Conservation (phyloP, 2,329 filamentous ascomycete species). For the Arthroderma sp. region DNA sequence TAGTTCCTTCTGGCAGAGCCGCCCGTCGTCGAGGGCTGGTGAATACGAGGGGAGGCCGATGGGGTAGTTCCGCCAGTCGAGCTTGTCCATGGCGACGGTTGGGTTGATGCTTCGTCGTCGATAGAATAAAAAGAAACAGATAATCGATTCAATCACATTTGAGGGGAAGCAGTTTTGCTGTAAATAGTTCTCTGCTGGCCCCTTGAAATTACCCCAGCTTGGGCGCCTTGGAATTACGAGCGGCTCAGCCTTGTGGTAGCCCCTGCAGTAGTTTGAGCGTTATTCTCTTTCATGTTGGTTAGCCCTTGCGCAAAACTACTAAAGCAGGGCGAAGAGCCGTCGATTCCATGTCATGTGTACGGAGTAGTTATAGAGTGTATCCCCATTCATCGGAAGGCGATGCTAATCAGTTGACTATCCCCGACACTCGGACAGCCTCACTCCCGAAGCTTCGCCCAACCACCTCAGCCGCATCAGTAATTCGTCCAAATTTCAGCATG, state of each 20-base stretch:
- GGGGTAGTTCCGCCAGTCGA: constrained; percentile 10
- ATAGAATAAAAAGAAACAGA: not conserved
- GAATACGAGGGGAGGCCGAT: constrained; percentile 10
- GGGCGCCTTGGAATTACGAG: not conserved
- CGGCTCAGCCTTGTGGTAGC: not conserved
- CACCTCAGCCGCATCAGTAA: constrained; percentile 5
- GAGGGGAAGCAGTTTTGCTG: not conserved
- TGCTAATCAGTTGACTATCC: not conserved
- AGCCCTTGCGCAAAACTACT: not conserved
- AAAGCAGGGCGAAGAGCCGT: not conserved
- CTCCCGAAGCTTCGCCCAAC: not conserved
- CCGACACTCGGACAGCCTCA: not conserved
- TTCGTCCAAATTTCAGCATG: constrained; percentile 11
- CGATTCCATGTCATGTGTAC: not conserved
- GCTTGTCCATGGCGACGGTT: constrained; percentile 4
- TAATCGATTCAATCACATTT: not conserved
- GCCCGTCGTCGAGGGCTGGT: constrained; percentile 10
- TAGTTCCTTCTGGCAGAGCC: constrained; percentile 10
- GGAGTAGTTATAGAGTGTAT: not conserved
- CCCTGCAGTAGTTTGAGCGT: not conserved
- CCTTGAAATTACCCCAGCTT: too few relatives aligned
- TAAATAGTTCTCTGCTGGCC: constrained; percentile 4
- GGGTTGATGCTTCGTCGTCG: not conserved
- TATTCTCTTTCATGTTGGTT: not conserved
- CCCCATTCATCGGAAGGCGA: not conserved